These are phyloP conservation scores for Echeveria elegans DNA, from an alignment of 164 flowering plant genomes.

Conservation along the genomic window DNA sequence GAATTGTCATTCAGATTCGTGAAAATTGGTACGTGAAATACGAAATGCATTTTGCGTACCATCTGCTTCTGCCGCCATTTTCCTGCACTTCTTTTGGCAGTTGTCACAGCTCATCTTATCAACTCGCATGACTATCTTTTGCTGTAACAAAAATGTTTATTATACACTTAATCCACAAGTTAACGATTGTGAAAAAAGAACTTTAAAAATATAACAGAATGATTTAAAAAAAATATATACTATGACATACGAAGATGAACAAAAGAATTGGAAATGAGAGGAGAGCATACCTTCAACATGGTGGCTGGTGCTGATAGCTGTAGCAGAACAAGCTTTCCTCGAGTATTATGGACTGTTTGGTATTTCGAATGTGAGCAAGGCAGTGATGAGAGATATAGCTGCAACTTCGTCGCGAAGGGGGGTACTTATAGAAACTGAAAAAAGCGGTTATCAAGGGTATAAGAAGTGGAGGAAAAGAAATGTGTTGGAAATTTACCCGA, in stretches of 20 bases:
- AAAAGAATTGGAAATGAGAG: background rate
- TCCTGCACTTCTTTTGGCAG: background rate
- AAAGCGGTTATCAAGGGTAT: too few species aligned
- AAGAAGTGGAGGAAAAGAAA: background rate
- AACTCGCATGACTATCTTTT: conserved; percentile 4
- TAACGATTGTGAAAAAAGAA: background rate
- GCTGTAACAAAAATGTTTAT: background rate
- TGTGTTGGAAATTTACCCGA: background rate
- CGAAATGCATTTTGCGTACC: conserved; percentile 5
- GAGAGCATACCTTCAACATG: background rate
- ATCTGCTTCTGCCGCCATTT: background rate
- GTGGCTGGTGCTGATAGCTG: background rate
- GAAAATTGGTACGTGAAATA: background rate
- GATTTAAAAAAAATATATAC: background rate
- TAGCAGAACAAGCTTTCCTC: background rate
- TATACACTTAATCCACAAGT: background rate
- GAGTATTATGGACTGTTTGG: background rate
- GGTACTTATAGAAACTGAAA: background rate
- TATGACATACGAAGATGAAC: too few species aligned
- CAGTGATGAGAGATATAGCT: background rate
- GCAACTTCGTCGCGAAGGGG: background rate
- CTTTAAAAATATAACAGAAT: too few species aligned
- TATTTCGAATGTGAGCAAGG: background rate
- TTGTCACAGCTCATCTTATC: conserved; percentile 4
- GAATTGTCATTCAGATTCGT: background rate